Evolutionary conservation across 179 eudicot genomes (phyloP), one percentile per base, ranked within the genome.

Genomic region (Pouteria campechiana): DNA sequence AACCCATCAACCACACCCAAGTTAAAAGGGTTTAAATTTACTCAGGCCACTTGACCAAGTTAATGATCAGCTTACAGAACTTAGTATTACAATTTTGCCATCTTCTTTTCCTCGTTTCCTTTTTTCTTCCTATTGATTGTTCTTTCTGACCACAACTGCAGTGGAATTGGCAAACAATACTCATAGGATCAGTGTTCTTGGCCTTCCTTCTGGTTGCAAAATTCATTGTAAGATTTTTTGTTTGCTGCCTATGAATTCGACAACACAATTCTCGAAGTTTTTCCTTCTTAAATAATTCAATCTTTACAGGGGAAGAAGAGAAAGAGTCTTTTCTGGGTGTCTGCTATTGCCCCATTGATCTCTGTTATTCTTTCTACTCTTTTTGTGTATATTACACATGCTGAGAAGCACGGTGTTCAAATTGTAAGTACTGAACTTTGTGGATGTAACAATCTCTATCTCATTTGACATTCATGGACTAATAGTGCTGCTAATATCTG

Each of bases 111-210:
- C n/a, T n/a, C n/a, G n/a, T n/a, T n/a, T n/a, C n/a, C n/a, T n/a
- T n/a, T n/a, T n/a, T n/a, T n/a, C n/a, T n/a, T n/a, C n/a, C n/a
- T n/a, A n/a, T n/a, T n/a, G n/a, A n/a, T n/a, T n/a, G n/a, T n/a
- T n/a, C n/a, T n/a, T n/a, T n/a, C n/a, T n/a, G n/a, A n/a, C 34
- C 10, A n/a, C 19, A n/a, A 45, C n/a, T 75, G 51, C 79, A 83
- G 94, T 88, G 87, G 97, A 75, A 63, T 53, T 80, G 88, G 62
- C 53, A 69, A 48, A 88, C 86, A 15, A 68, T 76, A 55, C 65
- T 81, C 49, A 64, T 88, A 27, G 97, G 81, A 38, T 55, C 76
- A 52, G 65, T 76, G 13, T 88, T 81, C 49, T 66, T 88, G 32
- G 76, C 52, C 15, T 81, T 84, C 73, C 76, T 88, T 42, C 73